Percentiles rank a stretch among this genome's conserved stretches.
Evolutionary conservation across 768 basidiomycete species (phyloP).

Genomic region (Suillus spraguei): DNA sequence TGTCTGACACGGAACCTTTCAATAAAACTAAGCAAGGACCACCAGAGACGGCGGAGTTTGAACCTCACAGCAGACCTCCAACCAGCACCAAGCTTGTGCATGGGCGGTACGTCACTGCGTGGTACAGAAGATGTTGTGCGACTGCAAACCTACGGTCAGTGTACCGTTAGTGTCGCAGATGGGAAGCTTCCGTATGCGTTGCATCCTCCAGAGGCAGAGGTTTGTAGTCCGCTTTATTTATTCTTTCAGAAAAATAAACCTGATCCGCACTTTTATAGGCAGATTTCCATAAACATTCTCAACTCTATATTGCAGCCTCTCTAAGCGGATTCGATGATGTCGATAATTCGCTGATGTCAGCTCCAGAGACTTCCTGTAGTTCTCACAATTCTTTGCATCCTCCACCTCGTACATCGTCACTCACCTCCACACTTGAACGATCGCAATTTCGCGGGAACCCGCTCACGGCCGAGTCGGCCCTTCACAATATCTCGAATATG

Average conservation of each 20-base stretch:
- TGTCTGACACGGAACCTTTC: background rate
- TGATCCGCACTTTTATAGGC: slow-evolving; percentile 12
- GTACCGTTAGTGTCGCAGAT: no score
- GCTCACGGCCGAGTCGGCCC: background rate
- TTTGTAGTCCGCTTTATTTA: background rate
- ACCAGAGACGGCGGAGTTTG: slow-evolving; percentile 21
- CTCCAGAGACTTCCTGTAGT: background rate
- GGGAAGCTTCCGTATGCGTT: background rate
- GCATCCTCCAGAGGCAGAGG: background rate
- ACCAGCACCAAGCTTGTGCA: background rate
- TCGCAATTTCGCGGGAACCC: background rate
- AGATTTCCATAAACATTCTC: background rate
- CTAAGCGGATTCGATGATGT: background rate
- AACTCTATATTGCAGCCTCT: background rate
- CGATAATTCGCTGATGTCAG: background rate
- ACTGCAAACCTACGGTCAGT: background rate
- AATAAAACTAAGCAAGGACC: slow-evolving; percentile 9
- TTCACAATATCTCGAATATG: background rate
- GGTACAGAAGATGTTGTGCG: background rate
- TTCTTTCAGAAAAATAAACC: slow-evolving; percentile 2
- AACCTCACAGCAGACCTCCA: slow-evolving; percentile 15
- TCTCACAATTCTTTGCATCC: background rate
- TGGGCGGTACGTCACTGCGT: slow-evolving; percentile 36
- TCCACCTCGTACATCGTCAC: background rate
- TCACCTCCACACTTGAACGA: background rate